phyloP scores from a whole-genome alignment of 2,329 filamentous ascomycete genomes.

The Zelopaecilomyces penicillatus region DNA sequence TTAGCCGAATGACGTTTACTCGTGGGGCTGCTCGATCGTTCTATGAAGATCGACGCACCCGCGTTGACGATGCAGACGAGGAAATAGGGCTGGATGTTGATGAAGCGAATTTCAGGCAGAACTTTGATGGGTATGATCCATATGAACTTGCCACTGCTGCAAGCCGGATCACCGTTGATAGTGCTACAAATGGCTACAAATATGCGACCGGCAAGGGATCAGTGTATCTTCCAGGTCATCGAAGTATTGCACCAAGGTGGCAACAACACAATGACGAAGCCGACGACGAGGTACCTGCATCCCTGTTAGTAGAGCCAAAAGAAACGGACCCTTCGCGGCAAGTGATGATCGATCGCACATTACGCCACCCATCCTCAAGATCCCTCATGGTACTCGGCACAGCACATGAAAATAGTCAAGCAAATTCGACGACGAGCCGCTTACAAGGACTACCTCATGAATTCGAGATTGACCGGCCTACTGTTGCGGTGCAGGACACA shows the following conservation, averaged over 20 bases:
- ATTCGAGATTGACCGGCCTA: slow-evolving; percentile 21
- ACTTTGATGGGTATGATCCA: slow-evolving; percentile 43
- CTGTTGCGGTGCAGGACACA: slow-evolving; percentile 16
- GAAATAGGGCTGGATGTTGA: slow-evolving; percentile 37
- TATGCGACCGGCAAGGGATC: slow-evolving; percentile 4
- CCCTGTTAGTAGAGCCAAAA: slow-evolving; percentile 50
- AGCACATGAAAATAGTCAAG: background rate
- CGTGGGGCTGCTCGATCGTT: slow-evolving; percentile 31
- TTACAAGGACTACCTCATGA: slow-evolving; percentile 43
- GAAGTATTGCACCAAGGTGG: slow-evolving; percentile 16
- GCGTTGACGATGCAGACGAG: slow-evolving; percentile 36
- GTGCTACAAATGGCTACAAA: slow-evolving; percentile 18
- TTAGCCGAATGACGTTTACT: slow-evolving; percentile 32
- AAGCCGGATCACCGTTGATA: slow-evolving; percentile 37
- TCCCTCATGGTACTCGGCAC: background rate
- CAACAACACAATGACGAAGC: slow-evolving; percentile 37
- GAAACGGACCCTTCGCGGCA: slow-evolving; percentile 16
- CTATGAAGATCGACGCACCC: slow-evolving; percentile 39
- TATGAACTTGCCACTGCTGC: slow-evolving; percentile 37
- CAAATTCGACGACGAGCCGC: slow-evolving; percentile 30
- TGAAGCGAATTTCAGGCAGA: slow-evolving; percentile 44
- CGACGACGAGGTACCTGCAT: slow-evolving; percentile 56
- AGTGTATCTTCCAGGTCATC: slow-evolving; percentile 2
- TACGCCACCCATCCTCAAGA: slow-evolving; percentile 6
- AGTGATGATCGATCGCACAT: slow-evolving; percentile 13